Base-by-base conservation (phyloP, 768 basidiomycete genomes). In the Grammothele lineata region DNA sequence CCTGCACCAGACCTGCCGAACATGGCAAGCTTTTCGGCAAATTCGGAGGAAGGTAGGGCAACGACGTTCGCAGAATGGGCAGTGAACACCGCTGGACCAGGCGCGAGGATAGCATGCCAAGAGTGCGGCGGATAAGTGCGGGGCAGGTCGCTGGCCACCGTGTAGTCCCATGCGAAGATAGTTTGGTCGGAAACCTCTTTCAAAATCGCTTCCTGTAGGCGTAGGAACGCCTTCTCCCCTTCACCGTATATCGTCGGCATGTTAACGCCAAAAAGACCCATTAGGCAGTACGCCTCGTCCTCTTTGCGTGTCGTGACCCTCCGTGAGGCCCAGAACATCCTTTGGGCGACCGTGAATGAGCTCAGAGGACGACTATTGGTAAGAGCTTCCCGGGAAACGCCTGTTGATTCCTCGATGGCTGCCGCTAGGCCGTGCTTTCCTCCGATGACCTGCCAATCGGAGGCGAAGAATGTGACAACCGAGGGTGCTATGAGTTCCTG, bases 111-210 rank as follows among this genome's bases (percentile, higher is more conserved):
- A n/a, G n/a, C n/a, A n/a, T n/a, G n/a, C n/a, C n/a, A n/a, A n/a
- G n/a, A n/a, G n/a, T n/a, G n/a, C n/a, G n/a, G n/a, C n/a, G n/a
- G n/a, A n/a, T n/a, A n/a, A n/a, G n/a, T n/a, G n/a, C n/a, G n/a
- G n/a, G n/a, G n/a, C n/a, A n/a, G n/a, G n/a, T n/a, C n/a, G n/a
- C n/a, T n/a, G n/a, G n/a, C n/a, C n/a, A n/a, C n/a, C n/a, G n/a
- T n/a, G n/a, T n/a, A n/a, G n/a, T n/a, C 50, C 45, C 50, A 51
- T 1, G 45, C 45, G 17, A 51, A 51, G 45, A 51, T 46, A 14
- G 40, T 47, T 32, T 51, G 50, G 21, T 51, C 50, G 4, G 45
- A n/a, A 21, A 43, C 35, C 40, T 42, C 26, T 41, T 43, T 51
- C n/a, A 53, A 15, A 35, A 53, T 53, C 32, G 38, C 43, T 23